Conservation (phyloP, 345 rosid genomes). For the Schrenkiella parvula region DNA sequence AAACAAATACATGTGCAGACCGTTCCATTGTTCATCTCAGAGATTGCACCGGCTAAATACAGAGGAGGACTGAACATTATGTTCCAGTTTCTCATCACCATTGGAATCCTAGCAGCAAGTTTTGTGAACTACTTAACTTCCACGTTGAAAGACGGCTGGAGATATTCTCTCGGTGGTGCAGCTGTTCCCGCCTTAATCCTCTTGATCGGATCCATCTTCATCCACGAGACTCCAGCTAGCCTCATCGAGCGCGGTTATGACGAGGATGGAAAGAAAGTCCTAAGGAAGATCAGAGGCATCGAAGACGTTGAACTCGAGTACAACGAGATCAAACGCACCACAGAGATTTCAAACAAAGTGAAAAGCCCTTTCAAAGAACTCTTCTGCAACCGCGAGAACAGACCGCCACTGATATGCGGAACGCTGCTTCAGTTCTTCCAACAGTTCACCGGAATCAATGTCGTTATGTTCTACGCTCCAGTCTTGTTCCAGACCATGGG, state of each 20-base stretch:
- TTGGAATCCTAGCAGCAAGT: conserved; percentile 62
- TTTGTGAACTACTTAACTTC: conserved; percentile 42
- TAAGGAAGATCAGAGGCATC: conserved; percentile 55
- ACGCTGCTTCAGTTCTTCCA: conserved; percentile 54
- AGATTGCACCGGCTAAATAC: conserved; percentile 57
- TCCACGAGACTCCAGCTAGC: conserved; percentile 66
- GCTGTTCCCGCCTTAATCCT: conserved; percentile 56
- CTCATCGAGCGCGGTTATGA: conserved; percentile 53
- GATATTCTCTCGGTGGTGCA: conserved; percentile 60
- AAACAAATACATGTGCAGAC: conserved; percentile 39
- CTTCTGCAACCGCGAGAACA: conserved; percentile 18
- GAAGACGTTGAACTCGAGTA: conserved; percentile 46
- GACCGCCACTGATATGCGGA: conserved; percentile 53
- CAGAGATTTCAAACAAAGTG: conserved; percentile 39
- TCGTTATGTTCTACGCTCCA: conserved; percentile 37
- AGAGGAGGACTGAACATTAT: conserved; percentile 66
- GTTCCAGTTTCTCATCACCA: conserved; percentile 70
- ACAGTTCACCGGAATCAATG: conserved; percentile 65
- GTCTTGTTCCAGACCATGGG: conserved; percentile 39
- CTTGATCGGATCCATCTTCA: conserved; percentile 49
- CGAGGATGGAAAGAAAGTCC: conserved; percentile 33
- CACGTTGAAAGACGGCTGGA: conserved; percentile 51
- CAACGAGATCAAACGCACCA: conserved; percentile 41
- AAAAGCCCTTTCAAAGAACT: conserved; percentile 45
- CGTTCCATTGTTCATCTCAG: conserved; percentile 77